These are phyloP conservation scores for Chimonanthus salicifolius DNA, from an alignment of 164 flowering plant genomes.

Conservation along the genomic window DNA sequence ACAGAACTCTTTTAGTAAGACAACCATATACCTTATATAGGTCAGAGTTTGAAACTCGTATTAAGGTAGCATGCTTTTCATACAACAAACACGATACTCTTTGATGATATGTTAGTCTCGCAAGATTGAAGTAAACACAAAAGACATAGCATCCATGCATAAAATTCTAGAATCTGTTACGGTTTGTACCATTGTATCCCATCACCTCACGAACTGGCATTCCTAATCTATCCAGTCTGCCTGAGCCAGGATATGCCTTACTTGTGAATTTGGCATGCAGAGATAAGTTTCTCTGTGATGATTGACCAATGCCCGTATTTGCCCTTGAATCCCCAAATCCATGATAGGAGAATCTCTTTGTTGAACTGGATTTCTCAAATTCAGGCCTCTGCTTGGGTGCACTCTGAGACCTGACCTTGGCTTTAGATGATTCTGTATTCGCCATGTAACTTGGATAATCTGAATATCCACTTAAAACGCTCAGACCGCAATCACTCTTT, in stretches of 20 bases:
- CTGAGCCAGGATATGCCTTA: slow-evolving; percentile 24
- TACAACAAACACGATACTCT: too few relatives aligned
- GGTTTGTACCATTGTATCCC: slow-evolving; percentile 17
- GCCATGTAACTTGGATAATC: slow-evolving; percentile 80
- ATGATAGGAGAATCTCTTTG: slow-evolving; percentile 29
- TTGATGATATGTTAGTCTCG: background rate
- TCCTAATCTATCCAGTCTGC: slow-evolving; percentile 71
- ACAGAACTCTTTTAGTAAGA: too few relatives aligned
- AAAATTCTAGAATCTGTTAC: slow-evolving; percentile 19
- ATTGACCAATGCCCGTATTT: background rate
- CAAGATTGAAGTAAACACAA: background rate
- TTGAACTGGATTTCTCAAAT: slow-evolving; percentile 38
- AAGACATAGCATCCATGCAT: background rate
- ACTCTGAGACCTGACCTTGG: slow-evolving; percentile 75
- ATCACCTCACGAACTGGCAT: slow-evolving; percentile 43
- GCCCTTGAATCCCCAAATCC: slow-evolving; percentile 4
- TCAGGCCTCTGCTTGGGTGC: slow-evolving; percentile 77
- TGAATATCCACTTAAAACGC: slow-evolving; percentile 34
- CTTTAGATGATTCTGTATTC: slow-evolving; percentile 69
- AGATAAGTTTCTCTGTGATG: slow-evolving; percentile 4
- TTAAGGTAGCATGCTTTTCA: too few relatives aligned
- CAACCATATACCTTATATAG: too few relatives aligned
- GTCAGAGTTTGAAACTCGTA: too few relatives aligned
- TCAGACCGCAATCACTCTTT: slow-evolving; percentile 49
- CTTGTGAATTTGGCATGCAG: slow-evolving; percentile 7